phyloP scores from a whole-genome alignment of 371 early-diverging fungal genomes.

The Circinella minor region DNA sequence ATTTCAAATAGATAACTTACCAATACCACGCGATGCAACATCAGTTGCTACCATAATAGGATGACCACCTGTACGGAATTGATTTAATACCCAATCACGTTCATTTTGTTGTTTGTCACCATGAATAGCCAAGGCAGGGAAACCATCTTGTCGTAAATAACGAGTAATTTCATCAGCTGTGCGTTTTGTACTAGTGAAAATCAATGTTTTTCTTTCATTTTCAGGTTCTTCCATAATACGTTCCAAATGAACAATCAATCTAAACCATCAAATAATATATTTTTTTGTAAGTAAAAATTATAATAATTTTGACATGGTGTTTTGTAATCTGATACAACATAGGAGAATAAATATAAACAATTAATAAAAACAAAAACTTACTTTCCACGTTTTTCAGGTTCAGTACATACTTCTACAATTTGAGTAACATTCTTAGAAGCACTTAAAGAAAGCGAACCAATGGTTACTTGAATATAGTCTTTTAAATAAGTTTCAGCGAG shows the following conservation, averaged over 20 bases:
- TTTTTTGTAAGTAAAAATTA: not conserved
- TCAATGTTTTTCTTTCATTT: constrained; percentile 83
- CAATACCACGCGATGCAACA: constrained; percentile 99
- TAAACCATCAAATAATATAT: constrained; percentile 12
- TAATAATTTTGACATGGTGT: not conserved
- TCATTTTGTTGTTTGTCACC: constrained; percentile 99
- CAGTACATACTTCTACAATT: constrained; percentile 87
- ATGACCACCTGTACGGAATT: constrained; percentile 88
- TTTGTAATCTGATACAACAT: not conserved
- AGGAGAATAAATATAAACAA: not conserved
- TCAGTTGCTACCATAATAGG: constrained; percentile 99
- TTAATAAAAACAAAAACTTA: constrained; percentile 21
- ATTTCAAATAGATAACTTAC: constrained; percentile 59
- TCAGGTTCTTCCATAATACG: constrained; percentile 78
- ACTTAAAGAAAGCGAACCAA: constrained; percentile 95
- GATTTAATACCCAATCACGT: constrained; percentile 96
- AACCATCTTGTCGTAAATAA: constrained; percentile 92
- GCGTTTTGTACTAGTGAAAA: constrained; percentile 98
- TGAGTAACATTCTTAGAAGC: constrained; percentile 97
- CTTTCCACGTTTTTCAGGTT: constrained; percentile 87
- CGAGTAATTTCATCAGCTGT: constrained; percentile 97
- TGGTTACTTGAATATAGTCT: constrained; percentile 98
- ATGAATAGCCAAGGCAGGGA: constrained; percentile 97
- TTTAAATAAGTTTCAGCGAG: constrained; percentile 94
- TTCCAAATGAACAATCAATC: constrained; percentile 73